Evolutionary conservation across 495 filamentous ascomycete species (phyloP), one percentile per base, ranked within the genome.

Genomic region (Hypoxylon subgilvum): DNA sequence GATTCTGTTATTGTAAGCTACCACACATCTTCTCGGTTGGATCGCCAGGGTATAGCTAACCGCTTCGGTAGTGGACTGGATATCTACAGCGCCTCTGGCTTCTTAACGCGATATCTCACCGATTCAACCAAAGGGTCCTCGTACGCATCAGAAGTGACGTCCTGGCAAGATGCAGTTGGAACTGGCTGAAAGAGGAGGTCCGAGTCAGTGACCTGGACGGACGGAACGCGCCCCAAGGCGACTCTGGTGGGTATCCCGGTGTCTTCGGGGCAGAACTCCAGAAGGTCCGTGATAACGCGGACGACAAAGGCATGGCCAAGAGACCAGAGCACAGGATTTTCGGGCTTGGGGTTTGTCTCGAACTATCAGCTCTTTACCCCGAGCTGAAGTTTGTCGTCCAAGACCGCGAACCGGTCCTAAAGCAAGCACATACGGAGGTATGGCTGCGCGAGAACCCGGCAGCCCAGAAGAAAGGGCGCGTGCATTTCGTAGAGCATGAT

Each of bases 361-460:
- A 67, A 38, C 55, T 73, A 8, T 65, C 60, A 0, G 54, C 46
- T 14, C 35, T 58, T 6, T 72, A 69, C 43, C 68, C 73, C 0
- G 16, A 69, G 1, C 58, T 78, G 7, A 69, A 67, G 2, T 74
- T 74, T 28, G 52, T 77, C 14, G 38, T 79, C 13, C 73, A 78
- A 57, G 76, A 79, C 49, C 62, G 73, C 3, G 63, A 41, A 0
- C 61, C 69, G 8, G 70, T 65, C 6, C 30, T 79, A 17, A 54
- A 67, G 23, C 50, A 69, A 25, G 72, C 66, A 7, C 22, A 68
- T 36, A 27, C 44, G 17, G 54, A 61, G 13, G 41, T 71, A 3
- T 71, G 69, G 64, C 61, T 62, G 3, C 52, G 54, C 30, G 61
- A 69, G 39, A 68, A 66, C 21, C 53, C 70, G 4, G 32, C 38